Percentiles rank a stretch among this genome's conserved stretches.
Evolutionary conservation across 2,329 filamentous ascomycete genomes (phyloP).

Genomic region (Blumeriella jaapii): DNA sequence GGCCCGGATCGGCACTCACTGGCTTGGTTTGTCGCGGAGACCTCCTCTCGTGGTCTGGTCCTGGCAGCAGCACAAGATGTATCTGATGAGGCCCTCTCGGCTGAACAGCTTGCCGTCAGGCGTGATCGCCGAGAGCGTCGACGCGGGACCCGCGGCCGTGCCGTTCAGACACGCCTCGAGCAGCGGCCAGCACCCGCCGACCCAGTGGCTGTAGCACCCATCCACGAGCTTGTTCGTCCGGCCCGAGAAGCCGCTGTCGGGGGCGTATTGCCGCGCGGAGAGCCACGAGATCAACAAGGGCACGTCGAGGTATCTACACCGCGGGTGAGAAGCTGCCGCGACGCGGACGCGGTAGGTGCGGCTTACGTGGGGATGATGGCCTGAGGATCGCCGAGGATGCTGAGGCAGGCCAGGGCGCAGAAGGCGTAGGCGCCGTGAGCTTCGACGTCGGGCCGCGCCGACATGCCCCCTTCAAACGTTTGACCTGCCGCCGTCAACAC

Average conservation of each 20-base stretch:
- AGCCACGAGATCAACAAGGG: constrained; percentile 75
- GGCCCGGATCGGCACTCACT: constrained; percentile 45
- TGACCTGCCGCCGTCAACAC: constrained; percentile 45
- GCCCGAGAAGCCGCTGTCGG: constrained; percentile 86
- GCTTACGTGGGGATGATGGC: constrained; percentile 60
- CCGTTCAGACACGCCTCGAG: constrained; percentile 70
- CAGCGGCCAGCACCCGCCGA: constrained; percentile 87
- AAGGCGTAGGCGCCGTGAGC: constrained; percentile 96
- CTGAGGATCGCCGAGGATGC: constrained; percentile 71
- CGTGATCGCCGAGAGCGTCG: constrained; percentile 7
- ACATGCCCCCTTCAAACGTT: constrained; percentile 91
- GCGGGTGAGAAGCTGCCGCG: not conserved
- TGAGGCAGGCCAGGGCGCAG: constrained; percentile 80
- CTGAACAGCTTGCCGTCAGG: constrained; percentile 51
- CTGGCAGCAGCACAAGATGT: constrained; percentile 84
- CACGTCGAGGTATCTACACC: constrained; percentile 48
- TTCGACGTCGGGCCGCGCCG: constrained; percentile 72
- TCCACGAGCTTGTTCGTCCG: constrained; percentile 97
- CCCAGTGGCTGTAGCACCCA: constrained; percentile 97
- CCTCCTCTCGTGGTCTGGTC: constrained; percentile 60
- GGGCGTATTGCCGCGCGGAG: constrained; percentile 75
- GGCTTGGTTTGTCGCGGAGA: constrained; percentile 84
- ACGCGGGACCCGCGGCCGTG: constrained; percentile 25
- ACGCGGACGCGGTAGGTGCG: not conserved
- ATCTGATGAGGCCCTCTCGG: constrained; percentile 73